Evolutionary conservation across 2,329 filamentous ascomycete genomes (phyloP).

Genomic region (Ustulina deusta): DNA sequence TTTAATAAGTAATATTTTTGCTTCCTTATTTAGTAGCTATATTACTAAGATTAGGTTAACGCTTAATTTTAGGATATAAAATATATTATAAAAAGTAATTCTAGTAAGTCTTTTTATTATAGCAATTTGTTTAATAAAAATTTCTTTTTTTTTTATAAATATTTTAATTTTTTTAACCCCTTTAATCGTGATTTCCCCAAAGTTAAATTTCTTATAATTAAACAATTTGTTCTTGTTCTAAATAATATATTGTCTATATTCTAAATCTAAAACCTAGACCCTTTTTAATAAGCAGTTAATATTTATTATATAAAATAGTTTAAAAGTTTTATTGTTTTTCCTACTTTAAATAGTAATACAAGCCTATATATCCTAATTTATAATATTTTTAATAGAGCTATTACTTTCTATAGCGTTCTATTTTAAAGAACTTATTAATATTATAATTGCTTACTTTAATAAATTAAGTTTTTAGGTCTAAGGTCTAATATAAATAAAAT

Average conservation of each 20-base stretch:
- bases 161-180: slow-evolving; percentile 9
- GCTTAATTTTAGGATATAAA: slow-evolving; percentile 12
- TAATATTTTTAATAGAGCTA: no score
- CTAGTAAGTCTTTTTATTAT: not conserved
- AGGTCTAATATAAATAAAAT: not conserved
- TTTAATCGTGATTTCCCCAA: slow-evolving; percentile 4
- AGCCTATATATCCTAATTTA: no score
- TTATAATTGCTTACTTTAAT: no score
- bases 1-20: slow-evolving; percentile 8
- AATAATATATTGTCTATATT: slow-evolving; percentile 15
- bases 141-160: slow-evolving; percentile 7
- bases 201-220: slow-evolving; percentile 12
- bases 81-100: slow-evolving; percentile 4
- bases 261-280: slow-evolving; percentile 10
- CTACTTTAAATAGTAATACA: no score
- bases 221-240: slow-evolving; percentile 4
- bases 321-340: not conserved
- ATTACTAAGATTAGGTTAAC: slow-evolving; percentile 10
- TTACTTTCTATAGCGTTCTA: no score
- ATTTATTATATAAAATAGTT: slow-evolving; percentile 1
- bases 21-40: slow-evolving; percentile 12
- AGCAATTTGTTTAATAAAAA: not conserved
- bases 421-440: no score
- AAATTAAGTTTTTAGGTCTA: no score
- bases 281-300: slow-evolving; percentile 6